phyloP scores from a whole-genome alignment of 2,329 filamentous ascomycete species.

The Albophoma yamanashiensis region DNA sequence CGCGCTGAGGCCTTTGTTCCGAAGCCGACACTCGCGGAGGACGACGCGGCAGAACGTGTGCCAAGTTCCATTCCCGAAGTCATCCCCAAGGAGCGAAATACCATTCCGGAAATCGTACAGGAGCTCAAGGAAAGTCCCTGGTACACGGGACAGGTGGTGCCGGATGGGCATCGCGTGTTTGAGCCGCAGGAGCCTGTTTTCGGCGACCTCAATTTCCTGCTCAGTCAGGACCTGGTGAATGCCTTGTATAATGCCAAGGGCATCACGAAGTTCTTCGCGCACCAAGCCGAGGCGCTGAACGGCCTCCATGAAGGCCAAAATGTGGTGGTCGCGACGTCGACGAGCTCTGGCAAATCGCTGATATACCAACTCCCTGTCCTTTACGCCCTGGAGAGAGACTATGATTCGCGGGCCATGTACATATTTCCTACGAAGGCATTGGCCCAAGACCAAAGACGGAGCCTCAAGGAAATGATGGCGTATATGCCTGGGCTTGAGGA shows the following conservation, averaged over 20 bases:
- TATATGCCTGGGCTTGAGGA: constrained; percentile 72
- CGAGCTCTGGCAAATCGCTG: constrained; percentile 93
- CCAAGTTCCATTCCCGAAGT: constrained; percentile 47
- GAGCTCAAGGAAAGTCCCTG: constrained; percentile 75
- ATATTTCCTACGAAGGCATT: constrained; percentile 97
- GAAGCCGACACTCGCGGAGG: constrained; percentile 33
- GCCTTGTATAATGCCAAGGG: constrained; percentile 85
- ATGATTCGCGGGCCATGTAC: constrained; percentile 77
- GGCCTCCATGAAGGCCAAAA: constrained; percentile 70
- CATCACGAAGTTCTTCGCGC: constrained; percentile 78
- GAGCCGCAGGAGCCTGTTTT: constrained; percentile 74
- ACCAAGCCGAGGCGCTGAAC: constrained; percentile 92
- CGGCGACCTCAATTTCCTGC: constrained; percentile 71
- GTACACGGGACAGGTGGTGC: constrained; percentile 89
- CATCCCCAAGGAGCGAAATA: constrained; percentile 72
- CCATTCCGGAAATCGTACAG: constrained; percentile 72
- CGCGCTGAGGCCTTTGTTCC: constrained; percentile 54
- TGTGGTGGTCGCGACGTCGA: constrained; percentile 89
- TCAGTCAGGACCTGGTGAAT: constrained; percentile 91
- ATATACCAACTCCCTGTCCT: constrained; percentile 95
- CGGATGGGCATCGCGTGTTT: constrained; percentile 84
- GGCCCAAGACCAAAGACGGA: constrained; percentile 86
- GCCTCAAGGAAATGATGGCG: constrained; percentile 70
- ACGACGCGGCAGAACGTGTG: constrained; percentile 16
- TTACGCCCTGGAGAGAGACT: constrained; percentile 71